A percentile compares a stretch with the other conserved stretches of the same genome.
Conservation (phyloP, 176 grass and related monocot species). For the Areca catechu region DNA sequence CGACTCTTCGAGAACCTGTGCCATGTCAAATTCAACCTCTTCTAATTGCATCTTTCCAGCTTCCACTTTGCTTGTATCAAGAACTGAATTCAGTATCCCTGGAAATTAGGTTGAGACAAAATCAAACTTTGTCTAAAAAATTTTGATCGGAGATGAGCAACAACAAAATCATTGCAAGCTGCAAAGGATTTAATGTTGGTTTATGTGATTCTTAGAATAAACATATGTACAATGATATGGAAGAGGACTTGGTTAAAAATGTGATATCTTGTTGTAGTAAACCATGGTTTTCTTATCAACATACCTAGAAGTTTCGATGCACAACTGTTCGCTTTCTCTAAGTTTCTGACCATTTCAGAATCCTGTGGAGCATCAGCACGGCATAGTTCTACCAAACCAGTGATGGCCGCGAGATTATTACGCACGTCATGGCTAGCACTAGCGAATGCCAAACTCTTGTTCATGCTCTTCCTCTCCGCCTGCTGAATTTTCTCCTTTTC, state of each 20-base stretch:
- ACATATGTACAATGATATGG: neutral
- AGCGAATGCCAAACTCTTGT: slow-evolving; percentile 76
- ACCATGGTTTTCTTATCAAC: neutral
- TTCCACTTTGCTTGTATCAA: slow-evolving; percentile 74
- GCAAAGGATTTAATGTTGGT: too few relatives aligned
- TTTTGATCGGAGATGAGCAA: too few relatives aligned
- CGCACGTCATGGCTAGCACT: slow-evolving; percentile 65
- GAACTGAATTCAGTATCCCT: slow-evolving; percentile 70
- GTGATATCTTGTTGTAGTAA: too few relatives aligned
- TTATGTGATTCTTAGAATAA: neutral
- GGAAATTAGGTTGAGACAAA: neutral
- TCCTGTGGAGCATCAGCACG: slow-evolving; percentile 6
- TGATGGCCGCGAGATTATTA: slow-evolving; percentile 34
- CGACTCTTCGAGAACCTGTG: slow-evolving; percentile 65
- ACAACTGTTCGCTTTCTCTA: slow-evolving; percentile 40
- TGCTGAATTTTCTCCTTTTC: slow-evolving; percentile 60
- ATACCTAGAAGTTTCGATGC: slow-evolving; percentile 58
- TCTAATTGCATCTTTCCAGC: slow-evolving; percentile 71
- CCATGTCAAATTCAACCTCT: slow-evolving; percentile 50
- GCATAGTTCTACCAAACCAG: slow-evolving; percentile 35
- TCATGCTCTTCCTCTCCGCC: slow-evolving; percentile 80
- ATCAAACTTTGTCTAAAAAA: too few relatives aligned
- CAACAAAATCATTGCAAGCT: too few relatives aligned
- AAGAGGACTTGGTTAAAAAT: too few relatives aligned
- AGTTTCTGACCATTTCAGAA: slow-evolving; percentile 29